Evolutionary conservation across 805 yeast genomes (phyloP).

Genomic region (Scheffersomyces stipitis): DNA sequence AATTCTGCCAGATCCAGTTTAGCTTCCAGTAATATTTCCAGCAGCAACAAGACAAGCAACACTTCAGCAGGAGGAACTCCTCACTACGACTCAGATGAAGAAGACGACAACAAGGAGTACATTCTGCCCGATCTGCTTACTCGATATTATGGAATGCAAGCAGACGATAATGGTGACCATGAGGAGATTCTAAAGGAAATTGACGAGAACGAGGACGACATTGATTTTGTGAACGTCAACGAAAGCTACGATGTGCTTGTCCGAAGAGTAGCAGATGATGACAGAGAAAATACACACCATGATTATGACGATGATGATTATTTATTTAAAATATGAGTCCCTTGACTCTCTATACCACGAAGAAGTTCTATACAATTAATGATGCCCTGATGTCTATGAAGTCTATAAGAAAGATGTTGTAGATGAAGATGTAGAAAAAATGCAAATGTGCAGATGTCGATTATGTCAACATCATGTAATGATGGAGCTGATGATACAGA

Average conservation of each 20-base stretch:
- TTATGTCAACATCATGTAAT: background rate
- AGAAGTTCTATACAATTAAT: no score
- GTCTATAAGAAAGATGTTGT: no score
- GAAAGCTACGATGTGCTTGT: conserved; percentile 17
- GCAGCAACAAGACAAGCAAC: background rate
- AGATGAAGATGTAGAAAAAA: no score
- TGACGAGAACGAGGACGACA: conserved; percentile 22
- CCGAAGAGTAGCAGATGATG: conserved; percentile 12
- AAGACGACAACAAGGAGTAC: conserved; percentile 34
- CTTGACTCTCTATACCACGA: no score
- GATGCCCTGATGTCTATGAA: no score
- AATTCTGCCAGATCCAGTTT: conserved; percentile 7
- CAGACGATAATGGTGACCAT: conserved; percentile 18
- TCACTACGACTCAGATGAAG: conserved; percentile 12
- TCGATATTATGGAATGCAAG: conserved; percentile 23
- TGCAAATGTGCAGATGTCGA: background rate
- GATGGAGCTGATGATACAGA: no score
- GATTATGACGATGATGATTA: conserved; percentile 30
- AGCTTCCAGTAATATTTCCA: background rate
- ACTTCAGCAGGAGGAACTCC: background rate
- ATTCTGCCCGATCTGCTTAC: conserved; percentile 42
- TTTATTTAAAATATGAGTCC: conserved; percentile 22
- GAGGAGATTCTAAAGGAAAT: conserved; percentile 18
- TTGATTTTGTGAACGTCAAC: conserved; percentile 26
- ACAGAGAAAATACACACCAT: conserved; percentile 13